A percentile compares a stretch with the other conserved stretches of the same genome.
Conservation (phyloP, 2,329 filamentous ascomycete species). For the Aspergillus udagawae region DNA sequence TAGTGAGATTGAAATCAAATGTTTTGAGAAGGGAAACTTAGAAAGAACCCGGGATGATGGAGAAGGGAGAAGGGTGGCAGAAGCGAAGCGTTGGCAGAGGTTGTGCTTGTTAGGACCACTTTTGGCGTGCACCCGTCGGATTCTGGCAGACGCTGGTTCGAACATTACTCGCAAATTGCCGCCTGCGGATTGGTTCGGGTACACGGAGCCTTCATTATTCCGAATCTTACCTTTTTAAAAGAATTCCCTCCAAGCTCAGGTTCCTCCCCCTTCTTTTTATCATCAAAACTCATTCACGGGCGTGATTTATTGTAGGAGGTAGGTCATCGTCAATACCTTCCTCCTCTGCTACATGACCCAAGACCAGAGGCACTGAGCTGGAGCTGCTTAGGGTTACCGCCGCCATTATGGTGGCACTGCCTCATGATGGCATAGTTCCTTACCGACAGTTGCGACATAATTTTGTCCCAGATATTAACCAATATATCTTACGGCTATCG, state of each 20-base stretch:
- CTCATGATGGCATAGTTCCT: conserved; percentile 60
- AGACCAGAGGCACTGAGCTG: conserved; percentile 63
- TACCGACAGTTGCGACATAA: conserved; percentile 63
- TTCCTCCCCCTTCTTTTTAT: conserved; percentile 35
- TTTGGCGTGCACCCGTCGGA: conserved; percentile 24
- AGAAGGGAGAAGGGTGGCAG: conserved; percentile 15
- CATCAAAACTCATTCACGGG: conserved; percentile 53
- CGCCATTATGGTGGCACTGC: conserved; percentile 19
- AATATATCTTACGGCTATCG: background rate
- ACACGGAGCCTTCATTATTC: conserved; percentile 27
- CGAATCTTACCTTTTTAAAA: conserved; percentile 20
- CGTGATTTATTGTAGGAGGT: conserved; percentile 64
- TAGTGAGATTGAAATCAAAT: conserved; percentile 39
- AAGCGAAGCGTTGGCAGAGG: conserved; percentile 20
- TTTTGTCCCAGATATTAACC: background rate
- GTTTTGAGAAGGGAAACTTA: conserved; percentile 12
- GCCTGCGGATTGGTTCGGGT: conserved; percentile 35
- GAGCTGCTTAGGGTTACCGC: conserved; percentile 53
- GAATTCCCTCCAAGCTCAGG: conserved; percentile 15
- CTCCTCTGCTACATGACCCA: conserved; percentile 61
- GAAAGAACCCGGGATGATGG: conserved; percentile 11
- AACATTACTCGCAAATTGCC: conserved; percentile 36
- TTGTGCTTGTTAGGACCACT: conserved; percentile 23
- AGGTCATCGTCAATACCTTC: conserved; percentile 45
- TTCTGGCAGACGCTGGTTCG: conserved; percentile 30